Conservation (phyloP, 2,329 filamentous ascomycete species). For the Alternaria ventricosa region DNA sequence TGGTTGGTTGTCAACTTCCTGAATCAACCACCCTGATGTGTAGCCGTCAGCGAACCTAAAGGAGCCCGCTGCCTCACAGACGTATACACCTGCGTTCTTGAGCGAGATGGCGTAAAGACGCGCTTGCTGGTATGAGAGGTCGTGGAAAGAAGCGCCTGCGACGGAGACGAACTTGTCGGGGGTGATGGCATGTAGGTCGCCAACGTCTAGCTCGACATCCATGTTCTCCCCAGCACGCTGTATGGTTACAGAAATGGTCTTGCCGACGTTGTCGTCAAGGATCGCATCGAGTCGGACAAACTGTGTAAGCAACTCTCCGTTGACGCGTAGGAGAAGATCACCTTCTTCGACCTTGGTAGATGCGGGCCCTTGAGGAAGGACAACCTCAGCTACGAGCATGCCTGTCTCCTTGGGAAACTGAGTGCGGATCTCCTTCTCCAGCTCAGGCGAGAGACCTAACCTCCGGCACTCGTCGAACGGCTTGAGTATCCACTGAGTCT, state of each 20-base stretch:
- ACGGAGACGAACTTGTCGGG: slow-evolving; percentile 95
- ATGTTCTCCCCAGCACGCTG: slow-evolving; percentile 89
- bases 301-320: slow-evolving; percentile 89
- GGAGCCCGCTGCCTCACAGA: slow-evolving; percentile 92
- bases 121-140: slow-evolving; percentile 97
- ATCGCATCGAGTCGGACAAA: slow-evolving; percentile 93
- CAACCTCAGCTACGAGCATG: slow-evolving; percentile 95
- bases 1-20: slow-evolving; percentile 89
- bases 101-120: slow-evolving; percentile 91
- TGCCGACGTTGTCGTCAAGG: slow-evolving; percentile 83
- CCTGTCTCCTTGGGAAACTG: slow-evolving; percentile 92
- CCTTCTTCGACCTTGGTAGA: slow-evolving; percentile 89
- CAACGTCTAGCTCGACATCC: slow-evolving; percentile 82
- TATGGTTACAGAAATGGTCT: slow-evolving; percentile 78
- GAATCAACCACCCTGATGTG: slow-evolving; percentile 91
- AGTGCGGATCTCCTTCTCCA: slow-evolving; percentile 84
- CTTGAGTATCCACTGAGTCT: slow-evolving; percentile 96
- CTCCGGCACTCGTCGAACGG: slow-evolving; percentile 96
- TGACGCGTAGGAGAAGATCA: slow-evolving; percentile 91
- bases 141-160: slow-evolving; percentile 91
- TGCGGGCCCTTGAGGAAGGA: slow-evolving; percentile 88
- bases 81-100: slow-evolving; percentile 78
- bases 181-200: slow-evolving; percentile 91
- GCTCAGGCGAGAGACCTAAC: slow-evolving; percentile 81
- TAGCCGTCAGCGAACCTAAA: slow-evolving; percentile 90